Evolutionary conservation across 495 filamentous ascomycete genomes (phyloP).

Genomic region (Sphaerosporella brunnea): DNA sequence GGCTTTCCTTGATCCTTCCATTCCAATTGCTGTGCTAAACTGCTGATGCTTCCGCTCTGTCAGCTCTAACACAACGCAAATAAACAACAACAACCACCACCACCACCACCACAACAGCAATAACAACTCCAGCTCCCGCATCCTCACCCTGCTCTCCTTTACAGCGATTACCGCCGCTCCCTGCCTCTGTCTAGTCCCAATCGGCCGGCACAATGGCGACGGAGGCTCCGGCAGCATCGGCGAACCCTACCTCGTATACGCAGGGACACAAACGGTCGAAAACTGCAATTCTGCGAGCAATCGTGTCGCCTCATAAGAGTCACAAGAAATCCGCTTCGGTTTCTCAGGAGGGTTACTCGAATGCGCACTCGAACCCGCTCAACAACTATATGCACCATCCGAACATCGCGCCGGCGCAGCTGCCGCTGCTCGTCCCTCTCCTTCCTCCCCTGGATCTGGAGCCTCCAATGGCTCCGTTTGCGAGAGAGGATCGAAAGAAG

Average conservation of each 20-base stretch:
- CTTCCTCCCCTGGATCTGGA: slow-evolving; percentile 14
- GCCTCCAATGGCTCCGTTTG: slow-evolving; percentile 21
- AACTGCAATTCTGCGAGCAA: slow-evolving; percentile 24
- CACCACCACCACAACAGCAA: too few species aligned
- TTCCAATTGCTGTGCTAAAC: too few species aligned
- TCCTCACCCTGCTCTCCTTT: neutral
- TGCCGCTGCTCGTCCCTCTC: slow-evolving; percentile 17
- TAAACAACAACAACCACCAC: neutral
- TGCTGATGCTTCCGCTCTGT: too few species aligned
- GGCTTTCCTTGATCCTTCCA: too few species aligned
- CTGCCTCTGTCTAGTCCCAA: neutral
- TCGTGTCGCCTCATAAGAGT: slow-evolving; percentile 23
- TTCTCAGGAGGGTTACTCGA: neutral
- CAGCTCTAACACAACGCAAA: neutral
- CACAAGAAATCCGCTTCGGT: slow-evolving; percentile 17
- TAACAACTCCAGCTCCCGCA: too few species aligned
- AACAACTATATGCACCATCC: slow-evolving; percentile 21
- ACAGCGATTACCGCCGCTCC: neutral
- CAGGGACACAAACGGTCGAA: slow-evolving; percentile 24
- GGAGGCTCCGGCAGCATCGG: neutral
- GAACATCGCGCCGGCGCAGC: slow-evolving; percentile 17
- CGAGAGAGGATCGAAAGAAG: slow-evolving; percentile 14
- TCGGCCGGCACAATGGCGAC: neutral
- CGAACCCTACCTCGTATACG: slow-evolving; percentile 2
- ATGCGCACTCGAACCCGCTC: slow-evolving; percentile 17